Evolutionary conservation across 2,329 filamentous ascomycete species (phyloP).

Genomic region (Rutstroemia sydowiana): DNA sequence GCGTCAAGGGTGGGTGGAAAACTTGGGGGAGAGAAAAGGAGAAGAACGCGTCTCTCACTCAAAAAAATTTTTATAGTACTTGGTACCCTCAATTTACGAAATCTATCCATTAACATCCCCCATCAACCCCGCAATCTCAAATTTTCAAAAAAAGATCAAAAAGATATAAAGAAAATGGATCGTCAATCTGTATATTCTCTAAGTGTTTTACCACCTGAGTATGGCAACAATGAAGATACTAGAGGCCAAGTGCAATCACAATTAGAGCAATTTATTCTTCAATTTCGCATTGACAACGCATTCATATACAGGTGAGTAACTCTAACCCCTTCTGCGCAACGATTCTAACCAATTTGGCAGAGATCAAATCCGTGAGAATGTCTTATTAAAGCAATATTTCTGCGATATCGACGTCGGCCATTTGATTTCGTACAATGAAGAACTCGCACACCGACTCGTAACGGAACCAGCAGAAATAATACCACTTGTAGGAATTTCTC

Average conservation of each 20-base stretch:
- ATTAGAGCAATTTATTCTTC: constrained; percentile 84
- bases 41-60: constrained; percentile 5
- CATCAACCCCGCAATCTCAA: neutral
- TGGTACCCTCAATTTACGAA: neutral
- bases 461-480: constrained; percentile 91
- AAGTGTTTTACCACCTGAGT: constrained; percentile 66
- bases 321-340: neutral
- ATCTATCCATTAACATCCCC: no score
- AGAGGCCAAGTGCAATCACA: constrained; percentile 67
- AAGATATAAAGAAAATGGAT: constrained; percentile 55
- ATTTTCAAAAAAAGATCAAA: neutral
- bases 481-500: constrained; percentile 59
- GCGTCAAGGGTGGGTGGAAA: constrained; percentile 10
- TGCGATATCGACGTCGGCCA: constrained; percentile 96
- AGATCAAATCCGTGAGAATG: constrained; percentile 93
- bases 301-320: constrained; percentile 78
- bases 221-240: constrained; percentile 56
- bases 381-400: constrained; percentile 86
- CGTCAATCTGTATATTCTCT: constrained; percentile 79
- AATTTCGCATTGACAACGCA: constrained; percentile 87
- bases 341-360: constrained; percentile 41
- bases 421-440: constrained; percentile 92
- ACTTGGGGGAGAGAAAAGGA: no score
- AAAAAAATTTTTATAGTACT: constrained; percentile 2
- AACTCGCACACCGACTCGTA: constrained; percentile 81